phyloP scores from a whole-genome alignment of 1,284 basidiomycete species.

The Microbotryum silenes-acaulis region DNA sequence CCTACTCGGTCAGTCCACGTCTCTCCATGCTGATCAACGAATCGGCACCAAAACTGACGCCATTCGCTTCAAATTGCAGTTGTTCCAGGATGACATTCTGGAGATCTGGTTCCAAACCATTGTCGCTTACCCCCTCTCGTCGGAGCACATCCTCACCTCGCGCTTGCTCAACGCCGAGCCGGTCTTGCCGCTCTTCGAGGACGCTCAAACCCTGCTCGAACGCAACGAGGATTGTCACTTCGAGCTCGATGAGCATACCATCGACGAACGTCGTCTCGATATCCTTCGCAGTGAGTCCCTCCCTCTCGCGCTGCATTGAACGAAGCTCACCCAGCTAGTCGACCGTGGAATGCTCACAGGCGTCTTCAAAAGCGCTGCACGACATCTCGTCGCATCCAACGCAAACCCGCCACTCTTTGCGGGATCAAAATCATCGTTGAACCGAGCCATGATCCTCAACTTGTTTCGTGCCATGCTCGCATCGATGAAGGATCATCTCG shows the following conservation, averaged over 20 bases:
- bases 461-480: slow-evolving; percentile 23
- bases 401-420: background rate
- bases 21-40: background rate
- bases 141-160: slow-evolving; percentile 48
- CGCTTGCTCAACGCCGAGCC: slow-evolving; percentile 10
- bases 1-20: slow-evolving; percentile 51
- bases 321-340: background rate
- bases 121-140: slow-evolving; percentile 48
- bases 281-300: slow-evolving; percentile 20
- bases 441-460: slow-evolving; percentile 13
- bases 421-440: background rate
- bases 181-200: slow-evolving; percentile 9
- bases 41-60: too few relatives aligned
- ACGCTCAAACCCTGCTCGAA: slow-evolving; percentile 9
- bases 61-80: slow-evolving; percentile 40
- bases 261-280: slow-evolving; percentile 14
- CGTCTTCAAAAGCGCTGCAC: slow-evolving; percentile 13
- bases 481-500: slow-evolving; percentile 25
- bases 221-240: background rate
- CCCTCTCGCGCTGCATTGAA: background rate
- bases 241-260: slow-evolving; percentile 13
- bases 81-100: slow-evolving; percentile 51
- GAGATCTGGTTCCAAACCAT: slow-evolving; percentile 54
- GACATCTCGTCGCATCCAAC: background rate
- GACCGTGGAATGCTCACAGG: slow-evolving; percentile 1